Percentiles rank a stretch among this genome's conserved stretches.
phyloP scores from a whole-genome alignment of 495 filamentous ascomycete species.

The Aspergillus cavernicola region DNA sequence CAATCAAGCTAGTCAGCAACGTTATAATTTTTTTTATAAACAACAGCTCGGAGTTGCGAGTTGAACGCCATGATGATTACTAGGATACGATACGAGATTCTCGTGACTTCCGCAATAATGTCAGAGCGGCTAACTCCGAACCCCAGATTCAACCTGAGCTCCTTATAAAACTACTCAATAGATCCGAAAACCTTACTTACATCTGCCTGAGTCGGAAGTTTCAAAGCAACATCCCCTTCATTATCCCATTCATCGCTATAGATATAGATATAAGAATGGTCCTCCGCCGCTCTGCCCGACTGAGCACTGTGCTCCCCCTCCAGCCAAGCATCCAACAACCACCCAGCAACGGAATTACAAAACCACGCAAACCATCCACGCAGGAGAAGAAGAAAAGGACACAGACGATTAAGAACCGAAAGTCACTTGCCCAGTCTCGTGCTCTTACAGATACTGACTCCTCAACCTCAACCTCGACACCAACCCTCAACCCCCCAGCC shows the following conservation, averaged over 20 bases:
- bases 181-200: no score
- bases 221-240: no score
- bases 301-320: slow-evolving; percentile 45
- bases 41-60: neutral
- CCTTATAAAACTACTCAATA: no score
- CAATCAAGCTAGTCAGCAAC: no score
- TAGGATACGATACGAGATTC: neutral
- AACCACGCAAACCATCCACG: slow-evolving; percentile 25
- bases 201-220: no score
- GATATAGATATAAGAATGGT: slow-evolving; percentile 52
- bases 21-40: neutral
- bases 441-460: neutral
- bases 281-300: slow-evolving; percentile 54
- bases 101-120: neutral
- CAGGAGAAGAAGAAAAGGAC: slow-evolving; percentile 14
- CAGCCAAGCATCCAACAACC: slow-evolving; percentile 27
- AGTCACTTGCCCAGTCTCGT: neutral
- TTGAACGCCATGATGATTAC: no score
- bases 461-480: neutral
- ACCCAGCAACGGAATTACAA: slow-evolving; percentile 26
- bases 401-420: neutral
- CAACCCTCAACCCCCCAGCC: neutral
- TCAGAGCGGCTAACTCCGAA: neutral
- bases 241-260: no score
- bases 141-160: neutral